phyloP scores from a whole-genome alignment of 2,329 filamentous ascomycete species.

The Thielaviopsis euricoi region DNA sequence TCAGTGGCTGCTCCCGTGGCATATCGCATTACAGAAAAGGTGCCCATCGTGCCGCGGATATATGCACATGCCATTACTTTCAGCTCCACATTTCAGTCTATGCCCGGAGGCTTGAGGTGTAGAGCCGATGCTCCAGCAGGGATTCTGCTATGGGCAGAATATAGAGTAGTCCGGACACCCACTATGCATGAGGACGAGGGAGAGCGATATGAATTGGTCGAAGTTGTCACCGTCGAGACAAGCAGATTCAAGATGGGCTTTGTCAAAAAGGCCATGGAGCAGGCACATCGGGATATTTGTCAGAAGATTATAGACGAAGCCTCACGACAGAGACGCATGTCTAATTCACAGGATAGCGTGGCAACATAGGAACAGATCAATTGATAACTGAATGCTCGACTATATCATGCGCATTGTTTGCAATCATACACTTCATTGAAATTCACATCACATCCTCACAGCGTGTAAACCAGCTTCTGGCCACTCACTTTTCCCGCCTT shows the following conservation, averaged over 20 bases:
- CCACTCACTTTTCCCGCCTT: conserved; percentile 22
- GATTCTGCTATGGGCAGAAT: conserved; percentile 26
- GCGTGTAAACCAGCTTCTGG: conserved; percentile 28
- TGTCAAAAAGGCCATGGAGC: conserved; percentile 17
- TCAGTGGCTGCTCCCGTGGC: conserved; percentile 15
- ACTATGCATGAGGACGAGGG: neutral
- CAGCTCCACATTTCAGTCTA: conserved; percentile 27
- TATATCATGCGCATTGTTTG: neutral
- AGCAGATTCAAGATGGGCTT: conserved; percentile 22
- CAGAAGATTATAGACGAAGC: conserved; percentile 19
- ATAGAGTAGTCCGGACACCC: conserved; percentile 10
- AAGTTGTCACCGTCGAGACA: conserved; percentile 19
- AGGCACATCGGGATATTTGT: conserved; percentile 19
- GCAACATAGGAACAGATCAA: neutral
- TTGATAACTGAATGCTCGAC: neutral
- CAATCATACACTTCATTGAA: neutral
- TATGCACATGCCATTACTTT: conserved; percentile 24
- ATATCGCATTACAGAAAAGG: conserved; percentile 19
- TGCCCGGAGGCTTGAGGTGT: conserved; percentile 25
- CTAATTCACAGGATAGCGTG: neutral
- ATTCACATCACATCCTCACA: conserved; percentile 11
- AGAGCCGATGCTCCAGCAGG: conserved; percentile 27
- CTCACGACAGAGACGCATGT: conserved; percentile 12
- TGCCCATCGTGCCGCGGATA: conserved; percentile 24
- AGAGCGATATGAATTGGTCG: conserved; percentile 20